These are phyloP conservation scores for Entonaema liquescens DNA, from an alignment of 495 filamentous ascomycete species.

Conservation along the genomic window DNA sequence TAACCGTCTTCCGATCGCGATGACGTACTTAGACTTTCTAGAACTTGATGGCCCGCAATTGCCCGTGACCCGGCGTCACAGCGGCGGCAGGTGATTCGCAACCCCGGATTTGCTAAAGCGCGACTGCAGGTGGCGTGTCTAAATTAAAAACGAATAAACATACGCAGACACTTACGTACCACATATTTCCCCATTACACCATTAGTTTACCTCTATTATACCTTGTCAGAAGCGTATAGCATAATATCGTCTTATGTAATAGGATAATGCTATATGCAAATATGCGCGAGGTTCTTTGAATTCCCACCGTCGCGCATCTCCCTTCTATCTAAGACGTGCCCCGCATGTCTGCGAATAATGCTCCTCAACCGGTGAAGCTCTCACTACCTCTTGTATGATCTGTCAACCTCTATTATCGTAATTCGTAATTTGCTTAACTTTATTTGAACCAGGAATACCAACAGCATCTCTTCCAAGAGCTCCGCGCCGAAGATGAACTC, in stretches of 20 bases:
- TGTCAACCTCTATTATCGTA: neutral
- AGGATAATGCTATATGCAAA: constrained; percentile 24
- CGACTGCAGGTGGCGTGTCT: constrained; percentile 17
- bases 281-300: constrained; percentile 38
- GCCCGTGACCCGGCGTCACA: constrained; percentile 47
- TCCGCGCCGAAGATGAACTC: constrained; percentile 90
- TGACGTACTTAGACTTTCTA: constrained; percentile 44
- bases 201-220: neutral
- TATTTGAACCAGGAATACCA: constrained; percentile 67
- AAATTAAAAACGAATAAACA: too few relatives aligned
- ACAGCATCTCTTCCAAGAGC: constrained; percentile 91
- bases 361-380: constrained; percentile 81
- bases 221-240: too few relatives aligned
- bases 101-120: constrained; percentile 39
- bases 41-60: constrained; percentile 33
- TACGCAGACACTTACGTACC: constrained; percentile 29
- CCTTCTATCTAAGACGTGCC: constrained; percentile 38
- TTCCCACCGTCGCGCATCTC: constrained; percentile 17
- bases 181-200: neutral
- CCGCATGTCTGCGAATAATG: constrained; percentile 62
- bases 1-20: constrained; percentile 33
- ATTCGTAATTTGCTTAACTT: constrained; percentile 13
- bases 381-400: constrained; percentile 83
- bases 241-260: constrained; percentile 8
- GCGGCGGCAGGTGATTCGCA: constrained; percentile 41